phyloP scores from a whole-genome alignment of 768 basidiomycete genomes.

The Suillus brevipes region DNA sequence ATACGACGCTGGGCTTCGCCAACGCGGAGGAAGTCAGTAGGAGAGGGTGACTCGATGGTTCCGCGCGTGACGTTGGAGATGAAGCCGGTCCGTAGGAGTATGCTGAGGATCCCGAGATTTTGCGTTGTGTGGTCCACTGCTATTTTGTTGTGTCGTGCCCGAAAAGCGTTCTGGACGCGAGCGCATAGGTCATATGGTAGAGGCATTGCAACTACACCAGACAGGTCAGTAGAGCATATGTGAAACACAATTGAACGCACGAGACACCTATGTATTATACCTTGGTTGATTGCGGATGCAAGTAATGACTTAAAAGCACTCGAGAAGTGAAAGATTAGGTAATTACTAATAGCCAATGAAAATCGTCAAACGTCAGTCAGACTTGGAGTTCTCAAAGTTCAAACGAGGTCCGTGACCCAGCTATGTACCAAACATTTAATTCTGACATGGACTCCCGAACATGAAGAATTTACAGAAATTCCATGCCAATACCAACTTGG shows the following conservation, averaged over 20 bases:
- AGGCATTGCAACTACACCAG: slow-evolving; percentile 34
- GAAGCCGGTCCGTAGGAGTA: slow-evolving; percentile 91
- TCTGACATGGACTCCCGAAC: background rate
- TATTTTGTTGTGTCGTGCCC: slow-evolving; percentile 77
- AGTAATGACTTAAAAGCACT: background rate
- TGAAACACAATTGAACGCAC: background rate
- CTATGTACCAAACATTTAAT: background rate
- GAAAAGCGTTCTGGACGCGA: slow-evolving; percentile 90
- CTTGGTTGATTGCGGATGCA: background rate
- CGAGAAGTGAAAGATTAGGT: background rate
- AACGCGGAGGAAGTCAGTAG: slow-evolving; percentile 57
- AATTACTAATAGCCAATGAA: background rate
- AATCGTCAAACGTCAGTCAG: too few relatives aligned
- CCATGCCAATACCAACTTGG: slow-evolving; percentile 79
- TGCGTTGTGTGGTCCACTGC: slow-evolving; percentile 82
- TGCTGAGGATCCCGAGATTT: slow-evolving; percentile 88
- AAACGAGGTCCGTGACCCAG: background rate
- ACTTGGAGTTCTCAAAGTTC: too few relatives aligned
- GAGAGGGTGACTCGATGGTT: slow-evolving; percentile 63
- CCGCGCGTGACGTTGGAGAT: slow-evolving; percentile 82
- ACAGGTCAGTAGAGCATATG: background rate
- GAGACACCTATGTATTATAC: background rate
- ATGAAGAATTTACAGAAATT: slow-evolving; percentile 54
- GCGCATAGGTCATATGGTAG: slow-evolving; percentile 87
- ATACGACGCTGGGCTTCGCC: slow-evolving; percentile 73